Evolutionary conservation across 257 asterid genomes (phyloP).

Genomic region (Jaltomata sinuosa): DNA sequence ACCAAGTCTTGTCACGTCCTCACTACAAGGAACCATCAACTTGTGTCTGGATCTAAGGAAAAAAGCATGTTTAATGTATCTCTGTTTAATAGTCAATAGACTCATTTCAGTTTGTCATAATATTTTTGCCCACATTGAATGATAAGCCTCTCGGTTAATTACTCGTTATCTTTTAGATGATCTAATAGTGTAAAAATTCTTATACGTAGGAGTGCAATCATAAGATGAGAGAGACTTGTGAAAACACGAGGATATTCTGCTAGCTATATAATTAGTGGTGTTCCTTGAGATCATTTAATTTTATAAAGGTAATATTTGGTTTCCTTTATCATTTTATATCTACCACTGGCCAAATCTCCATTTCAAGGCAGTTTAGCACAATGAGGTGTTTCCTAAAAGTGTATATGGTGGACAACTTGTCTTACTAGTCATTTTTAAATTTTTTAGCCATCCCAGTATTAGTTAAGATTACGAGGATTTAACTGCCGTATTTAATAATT

Average conservation of each 20-base stretch:
- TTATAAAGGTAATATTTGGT: conserved; percentile 1
- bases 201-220: background rate
- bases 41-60: background rate
- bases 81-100: background rate
- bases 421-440: background rate
- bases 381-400: background rate
- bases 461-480: too few species aligned
- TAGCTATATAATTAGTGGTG: conserved; percentile 16
- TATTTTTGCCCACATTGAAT: background rate
- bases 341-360: background rate
- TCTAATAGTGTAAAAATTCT: background rate
- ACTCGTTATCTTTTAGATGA: background rate
- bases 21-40: background rate
- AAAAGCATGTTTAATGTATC: background rate
- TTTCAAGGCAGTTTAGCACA: background rate
- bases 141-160: background rate
- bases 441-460: too few species aligned
- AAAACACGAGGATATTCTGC: conserved; percentile 6
- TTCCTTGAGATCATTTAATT: conserved; percentile 13
- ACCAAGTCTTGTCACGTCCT: background rate
- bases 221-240: conserved; percentile 4
- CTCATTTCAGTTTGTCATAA: background rate
- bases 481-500: too few species aligned
- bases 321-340: conserved; percentile 16
- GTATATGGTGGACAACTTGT: background rate